Base-by-base conservation (phyloP, 768 basidiomycete genomes). In the Cytidiella melzeri region DNA sequence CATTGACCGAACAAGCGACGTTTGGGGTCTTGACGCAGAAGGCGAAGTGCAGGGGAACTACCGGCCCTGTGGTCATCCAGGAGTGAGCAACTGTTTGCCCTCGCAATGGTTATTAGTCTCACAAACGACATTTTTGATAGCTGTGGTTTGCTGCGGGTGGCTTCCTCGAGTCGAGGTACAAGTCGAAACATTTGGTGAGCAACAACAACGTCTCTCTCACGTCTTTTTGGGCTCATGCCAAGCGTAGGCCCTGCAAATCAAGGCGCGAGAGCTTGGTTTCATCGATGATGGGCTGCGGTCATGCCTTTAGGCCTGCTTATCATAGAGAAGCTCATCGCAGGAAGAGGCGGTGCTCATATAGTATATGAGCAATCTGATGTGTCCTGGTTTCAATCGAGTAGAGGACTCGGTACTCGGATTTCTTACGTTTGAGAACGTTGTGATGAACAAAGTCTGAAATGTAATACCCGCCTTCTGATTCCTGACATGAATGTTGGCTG, bases 11-110 rank as follows among this genome's bases (percentile, higher is more conserved):
- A 69, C 68, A 1, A 54, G 61, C 52, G 9, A 42, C 23, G 59
- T 70, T 1, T 72, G 68, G 67, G 71, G 72, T 1, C 23, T 73
- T 11, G 71, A 75, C 48, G 58, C 61, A 21, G 73, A 73, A 54
- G 70, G 68, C 1, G 73, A 74, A 45, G 26, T 69, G 5, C 50
- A 52, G 38, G 68, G 68, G 6, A 54, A 61, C 41, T 73, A 67
- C 50, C 60, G 68, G 9, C 70, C 70, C 4, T 62, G 67, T 2
- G 73, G 73, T 1, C 67, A 73, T 54, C 72, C 72, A 24, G 72
- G 69, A 5, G 71, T 71, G 45, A 34, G 64, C 59, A 9, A 19
- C 13, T 21, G 2, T 11, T 4, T 21, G 5, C 13, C 24, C 41
- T 38, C 15, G 41, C 25, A 15, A 46, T 18, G 9, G 30, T 15